Percentiles rank a stretch among this genome's conserved stretches.
These are phyloP conservation scores for Trametes pubescens DNA, from an alignment of 1,284 basidiomycete species.

Conservation along the genomic window DNA sequence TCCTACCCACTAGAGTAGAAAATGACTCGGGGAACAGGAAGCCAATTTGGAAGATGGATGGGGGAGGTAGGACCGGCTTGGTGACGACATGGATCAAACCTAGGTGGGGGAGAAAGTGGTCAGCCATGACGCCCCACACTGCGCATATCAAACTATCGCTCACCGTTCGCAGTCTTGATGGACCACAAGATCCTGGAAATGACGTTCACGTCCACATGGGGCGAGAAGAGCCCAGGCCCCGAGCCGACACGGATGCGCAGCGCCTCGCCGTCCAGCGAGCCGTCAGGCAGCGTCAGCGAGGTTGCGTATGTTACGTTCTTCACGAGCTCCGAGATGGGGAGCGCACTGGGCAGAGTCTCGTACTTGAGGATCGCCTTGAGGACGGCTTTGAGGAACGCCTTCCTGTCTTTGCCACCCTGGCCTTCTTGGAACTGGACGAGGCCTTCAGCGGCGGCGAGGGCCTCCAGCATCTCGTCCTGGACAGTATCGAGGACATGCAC, in stretches of 20 bases:
- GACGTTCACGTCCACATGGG: conserved; percentile 59
- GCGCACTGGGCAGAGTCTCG: conserved; percentile 62
- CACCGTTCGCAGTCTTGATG: conserved; percentile 65
- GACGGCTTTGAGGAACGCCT: conserved; percentile 61
- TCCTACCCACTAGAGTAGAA: conserved; percentile 56
- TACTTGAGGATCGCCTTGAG: conserved; percentile 67
- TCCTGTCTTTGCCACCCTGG: conserved; percentile 51
- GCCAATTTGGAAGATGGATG: conserved; percentile 64
- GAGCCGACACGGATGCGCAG: conserved; percentile 59
- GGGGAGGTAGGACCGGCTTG: conserved; percentile 69
- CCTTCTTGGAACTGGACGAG: conserved; percentile 33
- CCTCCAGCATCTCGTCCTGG: conserved; percentile 25
- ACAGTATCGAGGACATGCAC: background rate
- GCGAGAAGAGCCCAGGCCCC: conserved; percentile 41
- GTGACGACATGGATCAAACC: conserved; percentile 68
- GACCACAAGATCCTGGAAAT: conserved; percentile 57
- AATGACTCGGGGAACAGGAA: conserved; percentile 64
- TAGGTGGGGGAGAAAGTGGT: conserved; percentile 29
- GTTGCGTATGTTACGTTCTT: conserved; percentile 70
- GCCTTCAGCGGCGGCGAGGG: conserved; percentile 34
- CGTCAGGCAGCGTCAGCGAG: conserved; percentile 58
- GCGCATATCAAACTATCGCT: conserved; percentile 6
- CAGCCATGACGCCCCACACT: background rate
- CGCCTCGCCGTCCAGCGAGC: conserved; percentile 60
- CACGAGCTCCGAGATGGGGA: conserved; percentile 52